These are phyloP conservation scores for Podospora pseudopauciseta DNA, from an alignment of 495 filamentous ascomycete genomes.

Conservation along the genomic window DNA sequence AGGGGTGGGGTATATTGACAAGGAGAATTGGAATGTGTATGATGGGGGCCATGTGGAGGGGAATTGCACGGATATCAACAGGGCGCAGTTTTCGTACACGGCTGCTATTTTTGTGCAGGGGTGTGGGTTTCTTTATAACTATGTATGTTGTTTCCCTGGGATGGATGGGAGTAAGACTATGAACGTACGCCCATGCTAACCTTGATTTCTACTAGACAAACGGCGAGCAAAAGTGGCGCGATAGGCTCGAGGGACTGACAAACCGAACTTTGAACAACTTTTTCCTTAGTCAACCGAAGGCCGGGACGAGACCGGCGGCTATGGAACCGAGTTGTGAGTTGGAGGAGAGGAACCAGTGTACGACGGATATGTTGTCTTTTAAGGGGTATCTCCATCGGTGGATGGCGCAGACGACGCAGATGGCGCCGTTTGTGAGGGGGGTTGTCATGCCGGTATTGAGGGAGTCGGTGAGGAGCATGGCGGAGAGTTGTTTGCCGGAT, in stretches of 20 bases:
- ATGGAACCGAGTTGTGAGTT: conserved; percentile 64
- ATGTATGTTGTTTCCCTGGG: conserved; percentile 41
- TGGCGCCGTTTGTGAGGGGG: conserved; percentile 61
- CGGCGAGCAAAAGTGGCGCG: conserved; percentile 51
- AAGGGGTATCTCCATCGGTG: conserved; percentile 73
- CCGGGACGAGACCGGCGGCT: conserved; percentile 32
- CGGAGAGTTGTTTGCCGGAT: conserved; percentile 59
- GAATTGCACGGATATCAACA: conserved; percentile 54
- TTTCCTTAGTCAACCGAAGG: conserved; percentile 30
- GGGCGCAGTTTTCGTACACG: conserved; percentile 63
- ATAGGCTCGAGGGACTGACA: conserved; percentile 54
- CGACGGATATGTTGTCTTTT: conserved; percentile 69
- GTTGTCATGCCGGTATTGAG: conserved; percentile 59
- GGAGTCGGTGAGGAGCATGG: conserved; percentile 63
- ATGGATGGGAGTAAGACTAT: not conserved
- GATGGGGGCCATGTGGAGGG: conserved; percentile 57
- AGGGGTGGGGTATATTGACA: conserved; percentile 55
- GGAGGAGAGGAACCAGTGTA: conserved; percentile 45
- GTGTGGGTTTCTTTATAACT: conserved; percentile 66
- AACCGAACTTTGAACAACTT: conserved; percentile 55
- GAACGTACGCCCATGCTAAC: conserved; percentile 17
- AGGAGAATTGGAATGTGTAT: conserved; percentile 53
- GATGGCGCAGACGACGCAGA: conserved; percentile 61
- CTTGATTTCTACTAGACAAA: conserved; percentile 24
- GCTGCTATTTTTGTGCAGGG: conserved; percentile 62